Evolutionary conservation across 2,329 filamentous ascomycete genomes (phyloP).

Genomic region (Didymosphaeria variabile): DNA sequence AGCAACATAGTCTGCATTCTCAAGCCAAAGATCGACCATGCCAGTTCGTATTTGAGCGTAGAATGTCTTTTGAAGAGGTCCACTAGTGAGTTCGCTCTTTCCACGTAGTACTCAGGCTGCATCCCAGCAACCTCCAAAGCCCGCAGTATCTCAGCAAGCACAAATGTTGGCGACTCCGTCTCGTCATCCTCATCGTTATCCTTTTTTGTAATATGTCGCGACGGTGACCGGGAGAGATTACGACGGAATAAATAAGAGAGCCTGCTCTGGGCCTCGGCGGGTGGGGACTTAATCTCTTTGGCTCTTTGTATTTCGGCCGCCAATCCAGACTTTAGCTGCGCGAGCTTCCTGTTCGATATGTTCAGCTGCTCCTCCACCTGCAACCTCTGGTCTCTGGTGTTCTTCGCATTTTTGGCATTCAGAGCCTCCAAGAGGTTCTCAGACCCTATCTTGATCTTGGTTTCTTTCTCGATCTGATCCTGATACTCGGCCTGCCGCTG

Average conservation of each 20-base stretch:
- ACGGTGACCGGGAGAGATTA: constrained; percentile 63
- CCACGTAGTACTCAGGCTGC: constrained; percentile 93
- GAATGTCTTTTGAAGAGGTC: constrained; percentile 94
- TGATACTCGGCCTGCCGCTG: constrained; percentile 78
- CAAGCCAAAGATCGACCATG: constrained; percentile 93
- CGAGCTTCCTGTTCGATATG: constrained; percentile 79
- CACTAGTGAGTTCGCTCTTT: constrained; percentile 89
- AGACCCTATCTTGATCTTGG: constrained; percentile 97
- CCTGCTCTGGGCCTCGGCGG: constrained; percentile 59
- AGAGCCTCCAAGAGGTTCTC: constrained; percentile 97
- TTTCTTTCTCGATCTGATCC: constrained; percentile 90
- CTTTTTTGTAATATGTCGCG: constrained; percentile 59
- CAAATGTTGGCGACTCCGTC: constrained; percentile 88
- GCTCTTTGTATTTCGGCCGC: constrained; percentile 68
- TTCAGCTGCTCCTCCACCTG: constrained; percentile 83
- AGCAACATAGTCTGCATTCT: constrained; percentile 95
- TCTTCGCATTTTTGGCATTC: constrained; percentile 93
- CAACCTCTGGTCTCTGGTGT: constrained; percentile 74
- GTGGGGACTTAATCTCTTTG: constrained; percentile 61
- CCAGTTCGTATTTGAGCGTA: constrained; percentile 93
- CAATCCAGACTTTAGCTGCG: constrained; percentile 66
- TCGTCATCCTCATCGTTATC: constrained; percentile 73
- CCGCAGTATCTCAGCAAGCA: constrained; percentile 88
- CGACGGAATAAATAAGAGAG: constrained; percentile 67
- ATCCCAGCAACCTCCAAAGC: constrained; percentile 88